Conservation (phyloP, 768 basidiomycete genomes). For the Pleurotus pulmonarius region DNA sequence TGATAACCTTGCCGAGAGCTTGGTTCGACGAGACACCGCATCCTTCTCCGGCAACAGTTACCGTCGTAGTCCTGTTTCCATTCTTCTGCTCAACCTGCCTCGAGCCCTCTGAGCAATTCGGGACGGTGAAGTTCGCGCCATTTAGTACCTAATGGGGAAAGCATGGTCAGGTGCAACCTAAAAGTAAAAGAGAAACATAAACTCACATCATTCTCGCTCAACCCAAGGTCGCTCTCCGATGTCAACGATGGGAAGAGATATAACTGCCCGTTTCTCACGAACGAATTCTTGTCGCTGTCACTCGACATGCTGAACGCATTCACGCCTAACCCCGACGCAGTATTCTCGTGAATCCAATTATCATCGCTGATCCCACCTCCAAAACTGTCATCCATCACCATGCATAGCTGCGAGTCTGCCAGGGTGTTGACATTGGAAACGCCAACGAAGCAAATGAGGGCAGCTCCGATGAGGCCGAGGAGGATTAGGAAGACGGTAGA, state of each 20-base stretch:
- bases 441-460: conserved; percentile 50
- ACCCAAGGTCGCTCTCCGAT: conserved; percentile 50
- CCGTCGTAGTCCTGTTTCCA: conserved; percentile 21
- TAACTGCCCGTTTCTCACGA: conserved; percentile 60
- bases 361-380: conserved; percentile 35
- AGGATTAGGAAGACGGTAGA: conserved; percentile 52
- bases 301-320: conserved; percentile 85
- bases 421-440: conserved; percentile 40
- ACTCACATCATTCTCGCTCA: conserved; percentile 41
- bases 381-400: conserved; percentile 75
- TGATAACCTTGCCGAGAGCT: conserved; percentile 48
- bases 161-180: background rate
- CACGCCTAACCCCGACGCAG: conserved; percentile 24
- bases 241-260: conserved; percentile 85
- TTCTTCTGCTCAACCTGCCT: conserved; percentile 18
- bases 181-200: background rate
- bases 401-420: conserved; percentile 43
- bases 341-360: conserved; percentile 57
- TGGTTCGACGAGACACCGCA: conserved; percentile 38
- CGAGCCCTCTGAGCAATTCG: conserved; percentile 28
- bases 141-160: conserved; percentile 6
- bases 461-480: conserved; percentile 52
- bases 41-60: conserved; percentile 15
- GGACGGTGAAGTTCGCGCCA: conserved; percentile 44
- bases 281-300: conserved; percentile 54